Base-by-base conservation (phyloP, 345 rosid species). In the Salix suchowensis region DNA sequence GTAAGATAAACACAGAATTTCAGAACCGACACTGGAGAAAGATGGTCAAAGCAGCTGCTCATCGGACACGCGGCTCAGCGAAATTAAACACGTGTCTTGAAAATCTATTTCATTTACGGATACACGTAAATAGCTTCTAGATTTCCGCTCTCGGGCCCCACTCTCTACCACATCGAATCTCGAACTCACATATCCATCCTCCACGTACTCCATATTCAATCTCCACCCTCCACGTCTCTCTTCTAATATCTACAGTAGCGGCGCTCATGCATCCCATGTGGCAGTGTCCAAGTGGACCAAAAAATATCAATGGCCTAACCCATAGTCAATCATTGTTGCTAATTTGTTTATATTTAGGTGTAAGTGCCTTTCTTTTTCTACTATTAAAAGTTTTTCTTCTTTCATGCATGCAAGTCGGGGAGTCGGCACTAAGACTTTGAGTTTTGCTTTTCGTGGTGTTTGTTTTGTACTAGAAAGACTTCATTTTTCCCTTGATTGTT, bases 201-300 rank as follows among this genome's bases (percentile, higher is more conserved):
- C 86, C 90, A 85, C 91, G 87, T 87, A 82, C 67, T 32, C 23
- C 28, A 4, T 14, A 11, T 12, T 14, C 32, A 1, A 80, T 76
- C 80, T 61, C 55, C 4, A 21, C 74, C 80, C 77, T 81, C 83
- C 83, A 81, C 83, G 81, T 77, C 68, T 77, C 78, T 5, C 15
- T 1, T 0, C 1, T 55, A 2, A 55, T 70, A 78, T 72, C 75
- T 8, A 3, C 32, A 82, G 82, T 40, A 16, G 81, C 68, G 72
- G 81, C 60, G 8, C 32, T 24, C 0, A 50, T 14, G 40, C 30
- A 2, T 15, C 72, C 82, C 90, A 80, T 67, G 87, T 88, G 93
- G 86, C 91, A 58, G 40, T 50, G 23, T 21, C 68, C 58, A 10
- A 69, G 36, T 52, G 69, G 76, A 70, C 72, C 71, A 15, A 16